These are phyloP conservation scores for Syzygium aqueum DNA, from an alignment of 345 rosid genomes.

Conservation along the genomic window DNA sequence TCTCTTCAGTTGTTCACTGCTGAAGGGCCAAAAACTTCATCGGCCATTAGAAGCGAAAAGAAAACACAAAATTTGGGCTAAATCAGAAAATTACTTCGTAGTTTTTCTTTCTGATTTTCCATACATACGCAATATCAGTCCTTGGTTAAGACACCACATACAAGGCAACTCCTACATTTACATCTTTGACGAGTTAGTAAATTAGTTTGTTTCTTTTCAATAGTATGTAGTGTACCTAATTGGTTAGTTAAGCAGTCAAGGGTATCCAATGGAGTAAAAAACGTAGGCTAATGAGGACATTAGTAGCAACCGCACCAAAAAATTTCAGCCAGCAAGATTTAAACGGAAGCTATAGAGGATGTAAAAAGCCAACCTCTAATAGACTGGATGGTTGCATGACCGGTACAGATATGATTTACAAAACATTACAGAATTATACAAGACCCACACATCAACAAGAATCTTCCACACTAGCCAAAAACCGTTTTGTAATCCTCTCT, in stretches of 20 bases:
- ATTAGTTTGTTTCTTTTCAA: not conserved
- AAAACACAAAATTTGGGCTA: not conserved
- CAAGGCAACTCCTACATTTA: not conserved
- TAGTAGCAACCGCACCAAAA: not conserved
- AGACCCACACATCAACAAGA: not conserved
- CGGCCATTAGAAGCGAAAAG: not conserved
- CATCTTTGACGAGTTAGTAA: not conserved
- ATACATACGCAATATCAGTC: not conserved
- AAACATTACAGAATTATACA: not conserved
- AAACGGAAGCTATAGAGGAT: not conserved
- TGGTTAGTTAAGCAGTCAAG: not conserved
- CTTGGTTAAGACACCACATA: not conserved
- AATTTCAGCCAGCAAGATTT: not conserved
- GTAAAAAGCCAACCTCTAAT: not conserved
- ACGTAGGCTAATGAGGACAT: not conserved
- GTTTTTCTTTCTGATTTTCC: not conserved
- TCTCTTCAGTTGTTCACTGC: not conserved
- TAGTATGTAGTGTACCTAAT: not conserved
- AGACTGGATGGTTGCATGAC: not conserved
- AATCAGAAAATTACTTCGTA: not conserved
- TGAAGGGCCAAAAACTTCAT: not conserved
- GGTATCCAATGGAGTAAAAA: not conserved
- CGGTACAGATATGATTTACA: not conserved
- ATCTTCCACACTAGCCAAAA: not conserved
- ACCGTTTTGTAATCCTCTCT: not conserved